phyloP scores from a whole-genome alignment of 805 yeast species.

The Naumovozyma dairenensis region DNA sequence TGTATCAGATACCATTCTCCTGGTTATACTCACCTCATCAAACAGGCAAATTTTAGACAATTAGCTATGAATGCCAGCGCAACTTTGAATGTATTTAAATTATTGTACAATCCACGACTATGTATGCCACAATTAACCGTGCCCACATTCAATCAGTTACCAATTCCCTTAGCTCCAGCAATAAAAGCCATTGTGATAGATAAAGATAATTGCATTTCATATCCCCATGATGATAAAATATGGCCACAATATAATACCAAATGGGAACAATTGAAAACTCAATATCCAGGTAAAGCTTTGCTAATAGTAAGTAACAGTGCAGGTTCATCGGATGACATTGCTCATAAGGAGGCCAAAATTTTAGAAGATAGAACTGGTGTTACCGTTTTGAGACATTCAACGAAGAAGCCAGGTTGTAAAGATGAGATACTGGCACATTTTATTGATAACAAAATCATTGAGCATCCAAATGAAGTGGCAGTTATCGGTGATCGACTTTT shows the following conservation, averaged over 20 bases:
- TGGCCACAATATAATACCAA: constrained; percentile 58
- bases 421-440: constrained; percentile 58
- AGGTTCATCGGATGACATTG: constrained; percentile 70
- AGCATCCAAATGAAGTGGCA: constrained; percentile 54
- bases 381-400: constrained; percentile 56
- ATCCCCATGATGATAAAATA: constrained; percentile 66
- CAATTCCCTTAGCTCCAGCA: constrained; percentile 38
- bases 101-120: constrained; percentile 54
- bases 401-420: constrained; percentile 77
- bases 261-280: constrained; percentile 46
- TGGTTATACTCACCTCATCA: too few species aligned
- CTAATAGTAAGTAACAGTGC: constrained; percentile 88
- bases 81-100: constrained; percentile 53
- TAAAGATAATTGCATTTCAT: constrained; percentile 92
- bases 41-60: too few species aligned
- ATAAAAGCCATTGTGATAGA: constrained; percentile 80
- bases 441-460: constrained; percentile 34
- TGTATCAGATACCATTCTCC: too few species aligned
- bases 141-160: constrained; percentile 48
- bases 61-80: constrained; percentile 76
- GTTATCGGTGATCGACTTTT: constrained; percentile 85
- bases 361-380: constrained; percentile 62
- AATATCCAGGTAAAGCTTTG: constrained; percentile 53
- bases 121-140: constrained; percentile 56
- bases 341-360: constrained; percentile 46